Base-by-base conservation (phyloP, 1,284 basidiomycete species). In the Cutaneotrichosporon sp. region DNA sequence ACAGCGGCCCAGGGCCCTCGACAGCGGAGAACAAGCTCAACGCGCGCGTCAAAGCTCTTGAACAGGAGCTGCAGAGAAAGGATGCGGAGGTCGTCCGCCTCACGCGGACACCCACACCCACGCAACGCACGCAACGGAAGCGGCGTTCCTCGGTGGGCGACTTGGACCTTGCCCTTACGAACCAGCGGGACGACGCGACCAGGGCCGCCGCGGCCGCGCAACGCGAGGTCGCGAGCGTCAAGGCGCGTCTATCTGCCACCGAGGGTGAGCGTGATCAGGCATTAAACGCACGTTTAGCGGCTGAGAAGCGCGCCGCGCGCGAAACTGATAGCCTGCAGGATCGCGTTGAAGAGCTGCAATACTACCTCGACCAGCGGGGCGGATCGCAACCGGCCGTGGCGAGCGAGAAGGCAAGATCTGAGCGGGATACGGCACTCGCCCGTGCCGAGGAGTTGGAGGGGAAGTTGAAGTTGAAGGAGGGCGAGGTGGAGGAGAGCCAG, bases 221-320 rank as follows among this genome's bases (percentile, higher is more conserved):
- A 2, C 58, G 53, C 2, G 68, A 75, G 51, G 49, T 75, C 32
- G 70, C 74, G 5, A 57, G 66, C 0, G 60, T 78, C n/a, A 67
- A 70, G 61, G 61, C 64, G 9, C 42, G 59, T 34, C 14, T 62
- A 4, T 16, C 32, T 9, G 10, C 16, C 8, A 34, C 52, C 22
- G 34, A 46, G 40, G 30, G 55, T 47, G 73, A 74, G 11, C 65
- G 76, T 18, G 71, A 80, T 67, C 76, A 78, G 60, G 71, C 76
- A 5, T 73, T 78, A 42, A 82, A 82, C 68, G 75, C 76, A 63
- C 76, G 76, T 57, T 70, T 81, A 56, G 77, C 78, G 0, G 36
- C 73, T 0, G 76, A 81, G 66, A 68, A 73, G n/a, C 61, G 69
- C 1, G 60, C 69, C 5, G 70, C 69, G 31, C 71, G 72, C 34